Base-by-base conservation (phyloP, 164 flowering plant species). In the Vitis amurensis region DNA sequence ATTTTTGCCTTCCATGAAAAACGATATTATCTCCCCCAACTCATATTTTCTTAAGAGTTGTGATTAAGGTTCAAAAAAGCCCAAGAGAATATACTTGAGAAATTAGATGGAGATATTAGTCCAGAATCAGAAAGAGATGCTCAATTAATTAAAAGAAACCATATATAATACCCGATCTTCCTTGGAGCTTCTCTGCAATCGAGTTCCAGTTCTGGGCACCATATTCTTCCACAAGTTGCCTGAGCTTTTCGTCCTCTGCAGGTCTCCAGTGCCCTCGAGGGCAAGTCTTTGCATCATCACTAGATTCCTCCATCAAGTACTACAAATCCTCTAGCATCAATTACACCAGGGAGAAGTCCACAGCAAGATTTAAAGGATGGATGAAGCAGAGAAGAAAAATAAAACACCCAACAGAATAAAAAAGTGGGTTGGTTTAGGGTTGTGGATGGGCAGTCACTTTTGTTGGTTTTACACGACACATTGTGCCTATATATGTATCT, bases 251-350 rank as follows among this genome's bases (percentile, higher is more conserved):
- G 63, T 91, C 97, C 80, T 91, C 97, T 8, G 90, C 89, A 0
- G 97, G 94, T 72, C 94, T 74, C 97, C 97, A 91, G 74, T 91
- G 97, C 8, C 97, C 97, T 60, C 97, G 76, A 8, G 93, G 89
- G 50, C 94, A 88, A 49, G 70, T 72, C 66, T 73, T 82, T 0
- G 70, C 74, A 19, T 82, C 85, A 52, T 83, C 83, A 59, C 64
- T 62, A 44, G 60, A 74, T 55, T 86, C 85, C 69, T 83, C 88
- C 86, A 84, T 84, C 56, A 63, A 13, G n/a, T 13, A n/a, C 16
- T 53, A 67, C 1, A 7, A 27, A 31, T 15, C 48, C 13, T 58
- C 51, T 44, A 14, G 5, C 70, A 51, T 59, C 51, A 67, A 63
- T 31, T 58, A 37, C 53, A 19, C 27, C 63, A 60, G 29, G 59